Base-by-base conservation (phyloP, 345 rosid genomes). In the Murraya paniculata region DNA sequence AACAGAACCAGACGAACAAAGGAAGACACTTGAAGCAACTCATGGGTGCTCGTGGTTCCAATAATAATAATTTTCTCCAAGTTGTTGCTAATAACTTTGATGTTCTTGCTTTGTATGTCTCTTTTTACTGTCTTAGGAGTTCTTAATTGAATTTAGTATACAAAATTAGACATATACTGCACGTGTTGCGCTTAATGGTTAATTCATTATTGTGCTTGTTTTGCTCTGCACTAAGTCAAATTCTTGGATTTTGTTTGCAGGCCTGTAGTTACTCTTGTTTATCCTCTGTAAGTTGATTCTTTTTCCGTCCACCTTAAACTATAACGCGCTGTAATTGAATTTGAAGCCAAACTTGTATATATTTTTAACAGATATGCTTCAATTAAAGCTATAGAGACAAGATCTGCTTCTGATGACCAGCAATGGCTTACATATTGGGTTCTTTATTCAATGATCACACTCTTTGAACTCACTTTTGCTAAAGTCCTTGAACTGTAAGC, bases 391-490 rank as follows among this genome's bases (percentile, higher is more conserved):
- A 93, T 91, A 78, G 97, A 91, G 87, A 89, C 93, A 11, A 90
- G 82, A 70, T 89, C 87, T 74, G 84, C 78, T 24, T 81, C 78
- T 13, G 93, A 90, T 53, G 94, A 91, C 75, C 94, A 89, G 68
- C 94, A 93, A 73, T 93, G 97, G 95, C 89, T 93, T 31, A 91
- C 97, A 9, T 91, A 91, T 74, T 91, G 97, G 94, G 97, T 92
- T 79, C 88, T 93, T n/a, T 91, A 93, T 78, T 93, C 97, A 31
- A 81, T 93, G 83, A 67, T 93, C 74, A 91, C 92, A 53, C 85
- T 90, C 78, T 89, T 93, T 69, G 95, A 93, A 87, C 95, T 93
- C 57, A 91, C 93, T 57, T 90, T 93, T 73, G 86, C 88, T 74
- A 78, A 87, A 75, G 25, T 89, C 80, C 81, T 93, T 28, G 90